Percentiles rank a stretch among this genome's conserved stretches.
phyloP scores from a whole-genome alignment of 164 flowering plant species.

The Kalanchoe fedtschenkoi region DNA sequence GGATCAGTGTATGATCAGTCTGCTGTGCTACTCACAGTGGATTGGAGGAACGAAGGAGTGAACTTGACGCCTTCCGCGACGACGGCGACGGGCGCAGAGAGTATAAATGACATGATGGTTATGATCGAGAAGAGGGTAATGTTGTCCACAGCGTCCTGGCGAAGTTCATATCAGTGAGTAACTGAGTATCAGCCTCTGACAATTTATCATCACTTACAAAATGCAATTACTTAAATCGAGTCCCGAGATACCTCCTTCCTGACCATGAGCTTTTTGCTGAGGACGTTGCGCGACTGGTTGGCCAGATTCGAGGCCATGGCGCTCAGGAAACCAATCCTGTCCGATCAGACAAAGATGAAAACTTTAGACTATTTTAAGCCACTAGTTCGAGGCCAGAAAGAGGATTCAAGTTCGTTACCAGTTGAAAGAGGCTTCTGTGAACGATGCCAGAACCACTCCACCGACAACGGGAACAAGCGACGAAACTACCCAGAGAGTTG shows the following conservation, averaged over 20 bases:
- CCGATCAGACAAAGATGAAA: conserved; percentile 7
- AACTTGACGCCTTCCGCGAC: conserved; percentile 56
- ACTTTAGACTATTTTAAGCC: not conserved
- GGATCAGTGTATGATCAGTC: not conserved
- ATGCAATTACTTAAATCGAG: not conserved
- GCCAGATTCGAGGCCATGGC: conserved; percentile 97
- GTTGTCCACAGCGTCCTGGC: conserved; percentile 84
- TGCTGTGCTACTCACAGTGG: conserved; percentile 51
- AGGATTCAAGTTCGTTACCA: conserved; percentile 56
- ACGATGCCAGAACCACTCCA: conserved; percentile 88
- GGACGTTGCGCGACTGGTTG: conserved; percentile 88
- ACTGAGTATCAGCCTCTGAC: not conserved
- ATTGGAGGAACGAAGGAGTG: conserved; percentile 46
- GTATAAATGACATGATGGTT: conserved; percentile 55
- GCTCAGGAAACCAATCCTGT: conserved; percentile 90
- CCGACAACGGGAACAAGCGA: conserved; percentile 93
- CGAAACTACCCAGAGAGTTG: conserved; percentile 67
- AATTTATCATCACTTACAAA: no score
- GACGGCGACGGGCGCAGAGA: conserved; percentile 44
- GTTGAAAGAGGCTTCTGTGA: conserved; percentile 88
- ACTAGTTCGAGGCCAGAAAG: no score
- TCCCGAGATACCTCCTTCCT: conserved; percentile 57
- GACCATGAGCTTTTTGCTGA: conserved; percentile 85
- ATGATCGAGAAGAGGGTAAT: conserved; percentile 67
- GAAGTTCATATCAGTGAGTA: not conserved